Evolutionary conservation across 257 asterid species (phyloP), one percentile per base, ranked within the genome.

Genomic region (Osmanthus fragrans): DNA sequence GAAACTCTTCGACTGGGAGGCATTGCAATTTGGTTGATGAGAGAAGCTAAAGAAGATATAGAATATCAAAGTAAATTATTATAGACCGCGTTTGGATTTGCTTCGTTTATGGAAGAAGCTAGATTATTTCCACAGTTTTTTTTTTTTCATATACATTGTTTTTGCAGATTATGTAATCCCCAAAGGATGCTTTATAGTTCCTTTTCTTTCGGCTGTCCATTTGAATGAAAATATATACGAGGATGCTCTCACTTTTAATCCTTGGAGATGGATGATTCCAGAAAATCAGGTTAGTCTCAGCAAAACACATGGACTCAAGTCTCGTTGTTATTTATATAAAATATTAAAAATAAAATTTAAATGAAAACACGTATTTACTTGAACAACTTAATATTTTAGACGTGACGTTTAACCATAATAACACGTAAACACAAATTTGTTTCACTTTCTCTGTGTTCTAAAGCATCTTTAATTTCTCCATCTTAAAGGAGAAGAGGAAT

Each of bases 191-290:
- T 92, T 94, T 80, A 96, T 94, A 29, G 96, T 94, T 30, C 97
- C 96, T 49, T 94, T 94, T 84, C 96, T 94, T 74, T 92, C 97
- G 37, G 97, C 98, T 49, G 91, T 92, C 60, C 98, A 94, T 77
- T 81, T 94, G 64, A 87, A 86, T 51, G 96, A 88, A 79, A 70
- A 67, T 49, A 73, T 91, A 2, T 92, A 89, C 8, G 91, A 82
- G 64, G 96, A 94, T 74, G 73, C 91, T 45, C 93, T 86, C 33
- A 73, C 79, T 71, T 94, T 94, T 82, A 90, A 89, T 72, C 98
- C 98, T 29, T 91, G 98, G 98, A 92, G 98, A 82, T 94, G 97
- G 98, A 83, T 81, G 92, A 51, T 51, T 75, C 97, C 92, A n/a
- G 92, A 91, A 76, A 89, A 87, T 76, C 96, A 94, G 97, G 98